Conservation (phyloP, 2,329 filamentous ascomycete genomes). For the Aspergillus oerlinghausenensis region DNA sequence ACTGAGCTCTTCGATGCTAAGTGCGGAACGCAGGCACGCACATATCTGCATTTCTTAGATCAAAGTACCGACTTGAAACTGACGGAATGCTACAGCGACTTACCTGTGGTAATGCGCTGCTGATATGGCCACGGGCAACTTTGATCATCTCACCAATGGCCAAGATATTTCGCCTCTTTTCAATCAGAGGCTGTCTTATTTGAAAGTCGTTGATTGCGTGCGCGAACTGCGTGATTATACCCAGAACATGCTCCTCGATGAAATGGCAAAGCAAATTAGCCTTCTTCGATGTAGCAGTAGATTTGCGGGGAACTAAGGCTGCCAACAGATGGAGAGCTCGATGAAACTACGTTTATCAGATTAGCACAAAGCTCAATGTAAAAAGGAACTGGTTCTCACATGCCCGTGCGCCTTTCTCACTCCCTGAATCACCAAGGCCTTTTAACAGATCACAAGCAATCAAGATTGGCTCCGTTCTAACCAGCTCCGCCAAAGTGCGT, state of each 20-base stretch:
- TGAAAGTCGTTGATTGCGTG: constrained; percentile 68
- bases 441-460: constrained; percentile 80
- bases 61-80: constrained; percentile 2
- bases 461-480: constrained; percentile 69
- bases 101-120: constrained; percentile 80
- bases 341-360: constrained; percentile 33
- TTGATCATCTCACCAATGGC: constrained; percentile 86
- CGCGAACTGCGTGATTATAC: constrained; percentile 78
- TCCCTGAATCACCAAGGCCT: constrained; percentile 64
- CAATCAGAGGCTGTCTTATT: constrained; percentile 53
- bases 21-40: constrained; percentile 82
- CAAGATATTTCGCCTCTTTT: constrained; percentile 72
- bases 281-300: constrained; percentile 44
- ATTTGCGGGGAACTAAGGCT: constrained; percentile 48
- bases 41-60: constrained; percentile 60
- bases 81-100: constrained; percentile 18
- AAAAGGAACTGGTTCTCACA: constrained; percentile 20
- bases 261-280: constrained; percentile 65
- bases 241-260: constrained; percentile 77
- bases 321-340: constrained; percentile 50
- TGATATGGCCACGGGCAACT: constrained; percentile 67
- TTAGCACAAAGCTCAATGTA: constrained; percentile 5
- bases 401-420: constrained; percentile 53
- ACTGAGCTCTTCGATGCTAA: constrained; percentile 70
- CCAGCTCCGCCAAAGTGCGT: constrained; percentile 61